These are phyloP conservation scores for Dipteronia sinensis DNA, from an alignment of 345 rosid species.

Conservation along the genomic window DNA sequence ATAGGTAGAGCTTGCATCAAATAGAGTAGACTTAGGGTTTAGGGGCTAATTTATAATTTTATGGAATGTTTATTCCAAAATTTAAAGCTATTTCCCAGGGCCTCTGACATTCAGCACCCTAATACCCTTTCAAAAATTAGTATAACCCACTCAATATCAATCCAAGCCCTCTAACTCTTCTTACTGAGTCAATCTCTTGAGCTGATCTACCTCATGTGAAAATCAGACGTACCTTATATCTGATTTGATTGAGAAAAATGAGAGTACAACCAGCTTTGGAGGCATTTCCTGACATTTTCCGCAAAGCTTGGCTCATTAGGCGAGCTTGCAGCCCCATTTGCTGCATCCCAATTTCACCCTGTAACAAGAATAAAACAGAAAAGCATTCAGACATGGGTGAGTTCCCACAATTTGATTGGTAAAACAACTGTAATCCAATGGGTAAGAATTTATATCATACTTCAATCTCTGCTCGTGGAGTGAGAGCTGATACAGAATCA, in stretches of 20 bases:
- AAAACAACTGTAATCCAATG: not conserved
- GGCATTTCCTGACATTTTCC: slow-evolving; percentile 99
- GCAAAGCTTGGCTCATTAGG: slow-evolving; percentile 98
- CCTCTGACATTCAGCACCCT: not conserved
- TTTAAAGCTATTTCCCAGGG: not conserved
- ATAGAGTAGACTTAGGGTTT: not conserved
- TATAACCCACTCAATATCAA: not conserved
- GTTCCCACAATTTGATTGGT: slow-evolving; percentile 1
- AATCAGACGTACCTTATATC: slow-evolving; percentile 75
- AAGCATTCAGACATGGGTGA: slow-evolving; percentile 7
- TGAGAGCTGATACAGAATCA: slow-evolving; percentile 97
- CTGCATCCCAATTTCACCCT: slow-evolving; percentile 99
- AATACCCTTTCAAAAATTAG: not conserved
- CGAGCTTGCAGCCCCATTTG: slow-evolving; percentile 99
- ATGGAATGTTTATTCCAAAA: not conserved
- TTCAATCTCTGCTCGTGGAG: slow-evolving; percentile 98
- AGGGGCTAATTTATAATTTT: not conserved
- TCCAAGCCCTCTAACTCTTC: not conserved
- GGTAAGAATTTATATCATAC: slow-evolving; percentile 37
- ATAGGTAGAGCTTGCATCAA: not conserved
- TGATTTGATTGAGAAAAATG: slow-evolving; percentile 87
- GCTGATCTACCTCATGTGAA: not conserved
- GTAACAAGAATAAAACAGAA: slow-evolving; percentile 13
- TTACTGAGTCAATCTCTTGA: not conserved
- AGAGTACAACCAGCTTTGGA: slow-evolving; percentile 99